Percentiles rank a stretch among this genome's conserved stretches.
Evolutionary conservation across 192 early-diverging fungal genomes (phyloP).

Genomic region (Backusella luteola): DNA sequence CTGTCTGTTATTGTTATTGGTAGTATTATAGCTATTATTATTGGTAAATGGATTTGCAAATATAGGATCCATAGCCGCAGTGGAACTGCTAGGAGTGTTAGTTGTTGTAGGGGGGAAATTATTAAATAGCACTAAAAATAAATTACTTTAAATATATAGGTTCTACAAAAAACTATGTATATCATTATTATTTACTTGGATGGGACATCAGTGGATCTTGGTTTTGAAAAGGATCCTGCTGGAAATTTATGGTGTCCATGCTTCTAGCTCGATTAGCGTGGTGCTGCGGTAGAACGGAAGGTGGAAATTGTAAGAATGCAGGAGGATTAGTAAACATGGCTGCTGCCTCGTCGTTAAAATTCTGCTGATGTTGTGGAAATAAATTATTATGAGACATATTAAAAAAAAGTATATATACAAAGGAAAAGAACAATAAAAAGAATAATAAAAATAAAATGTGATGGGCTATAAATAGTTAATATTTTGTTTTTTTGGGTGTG

Average conservation of each 20-base stretch:
- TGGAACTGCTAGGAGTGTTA: not conserved
- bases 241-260: not conserved
- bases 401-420: not conserved
- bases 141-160: not conserved
- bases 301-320: not conserved
- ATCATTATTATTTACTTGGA: conserved; percentile 8
- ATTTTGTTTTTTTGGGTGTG: not conserved
- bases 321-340: not conserved
- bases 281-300: not conserved
- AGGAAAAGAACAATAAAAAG: not conserved
- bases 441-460: too few relatives aligned
- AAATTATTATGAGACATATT: conserved; percentile 7
- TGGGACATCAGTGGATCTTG: conserved; percentile 5
- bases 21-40: not conserved
- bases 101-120: not conserved
- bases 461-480: not conserved
- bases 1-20: not conserved
- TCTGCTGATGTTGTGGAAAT: not conserved
- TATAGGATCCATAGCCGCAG: not conserved
- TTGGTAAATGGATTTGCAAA: not conserved
- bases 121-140: not conserved
- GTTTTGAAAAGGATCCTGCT: not conserved
- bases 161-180: not conserved
- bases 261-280: not conserved
- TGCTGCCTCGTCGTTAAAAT: not conserved